Evolutionary conservation across 2,329 filamentous ascomycete genomes (phyloP), one percentile per base, ranked within the genome.

Genomic region (Nakataea oryzae): DNA sequence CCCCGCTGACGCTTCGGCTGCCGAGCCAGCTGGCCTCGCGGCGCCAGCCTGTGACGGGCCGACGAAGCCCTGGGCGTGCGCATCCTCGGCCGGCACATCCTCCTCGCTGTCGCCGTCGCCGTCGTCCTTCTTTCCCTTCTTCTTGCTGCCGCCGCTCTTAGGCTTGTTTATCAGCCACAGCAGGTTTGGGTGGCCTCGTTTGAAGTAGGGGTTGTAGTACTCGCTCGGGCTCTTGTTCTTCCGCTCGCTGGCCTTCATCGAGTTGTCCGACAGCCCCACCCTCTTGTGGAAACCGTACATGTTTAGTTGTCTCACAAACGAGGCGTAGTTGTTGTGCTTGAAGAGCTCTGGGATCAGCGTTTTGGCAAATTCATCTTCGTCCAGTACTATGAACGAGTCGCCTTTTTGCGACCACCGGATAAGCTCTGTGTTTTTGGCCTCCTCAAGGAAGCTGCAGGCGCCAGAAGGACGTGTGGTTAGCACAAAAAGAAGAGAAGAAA

Each of bases 221-320:
- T 97, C 95, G 81, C 93, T 97, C 0, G 95, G 95, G 63, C 92
- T 96, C 78, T 99, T 99, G 72, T 93, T 93, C 74, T 97, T 96
- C 65, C 93, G 88, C 76, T 97, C 95, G 72, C 93, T 97, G 7
- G 96, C 93, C 67, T 95, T 90, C 89, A 99, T 96, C 0, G 93
- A 97, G 72, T 97, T 97, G 74, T 99, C 95, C 4, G 93, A 96
- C 24, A 99, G 81, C 4, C 90, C 90, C 4, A 95, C 90, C 55
- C 90, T 88, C 79, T 99, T 99, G 80, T 99, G 95, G 70, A 99
- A 99, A 65, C 96, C 93, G 74, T 96, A 97, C 81, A 97, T 97
- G 75, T 97, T 97, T 8, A 97, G 81, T 73, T 97, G 93, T 47
- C 93, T 88, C 62, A 97, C 93, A 72, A 97, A 97, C 66, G 93